Evolutionary conservation across 352 stramenopile species (phyloP).

Genomic region (Thraustochytrium sp.): DNA sequence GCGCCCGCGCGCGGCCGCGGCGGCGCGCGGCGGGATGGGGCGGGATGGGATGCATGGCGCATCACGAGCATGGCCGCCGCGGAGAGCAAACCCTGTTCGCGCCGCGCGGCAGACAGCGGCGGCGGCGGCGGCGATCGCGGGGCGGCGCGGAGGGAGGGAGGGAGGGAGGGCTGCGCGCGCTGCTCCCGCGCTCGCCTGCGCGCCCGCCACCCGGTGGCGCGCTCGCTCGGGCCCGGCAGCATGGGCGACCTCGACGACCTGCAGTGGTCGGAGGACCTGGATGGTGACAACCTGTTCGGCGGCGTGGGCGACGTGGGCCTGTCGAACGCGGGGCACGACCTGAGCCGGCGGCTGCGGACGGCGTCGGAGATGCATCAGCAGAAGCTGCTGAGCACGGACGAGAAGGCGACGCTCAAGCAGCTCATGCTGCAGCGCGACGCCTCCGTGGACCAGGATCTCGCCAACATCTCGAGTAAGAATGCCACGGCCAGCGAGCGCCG

Average conservation of each 20-base stretch:
- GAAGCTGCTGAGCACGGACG: constrained; percentile 16
- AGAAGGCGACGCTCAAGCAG: constrained; percentile 34
- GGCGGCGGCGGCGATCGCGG: no score
- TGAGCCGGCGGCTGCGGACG: neutral
- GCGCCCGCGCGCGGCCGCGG: no score
- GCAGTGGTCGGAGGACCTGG: neutral
- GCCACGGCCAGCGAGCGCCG: neutral
- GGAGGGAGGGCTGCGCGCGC: neutral
- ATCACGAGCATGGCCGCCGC: neutral
- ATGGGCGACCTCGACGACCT: constrained; percentile 8
- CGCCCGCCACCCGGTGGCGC: no score
- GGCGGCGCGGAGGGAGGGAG: neutral
- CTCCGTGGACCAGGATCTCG: neutral
- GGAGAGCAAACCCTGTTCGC: neutral
- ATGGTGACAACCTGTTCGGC: neutral
- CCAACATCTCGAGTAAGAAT: neutral
- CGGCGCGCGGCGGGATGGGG: no score
- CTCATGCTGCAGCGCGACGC: constrained; percentile 21
- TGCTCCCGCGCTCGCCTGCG: no score
- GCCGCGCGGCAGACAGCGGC: neutral
- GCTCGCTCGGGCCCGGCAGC: no score
- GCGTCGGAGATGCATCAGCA: constrained; percentile 28
- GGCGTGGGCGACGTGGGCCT: neutral
- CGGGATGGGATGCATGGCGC: no score
- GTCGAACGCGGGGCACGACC: neutral